Base-by-base conservation (phyloP, 2,329 filamentous ascomycete species). In the Volutella citrinella region DNA sequence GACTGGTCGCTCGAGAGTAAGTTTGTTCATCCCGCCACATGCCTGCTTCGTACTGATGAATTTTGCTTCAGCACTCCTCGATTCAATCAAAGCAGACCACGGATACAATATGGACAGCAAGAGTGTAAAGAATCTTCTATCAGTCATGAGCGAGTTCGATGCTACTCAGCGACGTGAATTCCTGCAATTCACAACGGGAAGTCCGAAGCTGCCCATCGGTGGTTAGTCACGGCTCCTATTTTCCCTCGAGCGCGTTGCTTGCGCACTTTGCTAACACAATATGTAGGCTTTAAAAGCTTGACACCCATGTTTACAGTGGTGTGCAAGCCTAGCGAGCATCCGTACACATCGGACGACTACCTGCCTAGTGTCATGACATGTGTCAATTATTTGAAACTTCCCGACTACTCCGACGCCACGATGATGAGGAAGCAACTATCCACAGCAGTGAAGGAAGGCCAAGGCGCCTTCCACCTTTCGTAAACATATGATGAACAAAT, bases 291-390 rank as follows among this genome's bases (percentile, higher is more conserved):
- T 77, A 95, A 94, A 69, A 87, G 83, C 61, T 78, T 98, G 43
- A 97, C 89, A 3, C 93, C 93, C 14, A 96, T 97, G 83, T 97
- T 98, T 60, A 98, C 93, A 4, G 93, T 98, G 43, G 93, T 98
- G 26, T 97, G 93, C 74, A 96, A 96, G 64, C 91, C 91, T n/a
- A 95, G 87, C 61, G 93, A 98, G 57, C 81, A 88, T 12, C 93
- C 93, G 3, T 93, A 90, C 61, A 84, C 83, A 5, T 91, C 91
- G 5, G 93, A 98, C 56, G 93, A 98, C 66, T 98, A 97, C 55
- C 76, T 98, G n/a, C 93, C 94, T 10, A 97, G 90, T 59, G 94
- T 98, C 60, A 98, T 98, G 94, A 98, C 94, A 10, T 98, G 94
- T 61, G 93, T 95, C 64, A 98, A 98, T 64, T 98, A 98, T 60